Conservation (phyloP, 2,329 filamentous ascomycete species). For the Microdochium trichocladiopsis region DNA sequence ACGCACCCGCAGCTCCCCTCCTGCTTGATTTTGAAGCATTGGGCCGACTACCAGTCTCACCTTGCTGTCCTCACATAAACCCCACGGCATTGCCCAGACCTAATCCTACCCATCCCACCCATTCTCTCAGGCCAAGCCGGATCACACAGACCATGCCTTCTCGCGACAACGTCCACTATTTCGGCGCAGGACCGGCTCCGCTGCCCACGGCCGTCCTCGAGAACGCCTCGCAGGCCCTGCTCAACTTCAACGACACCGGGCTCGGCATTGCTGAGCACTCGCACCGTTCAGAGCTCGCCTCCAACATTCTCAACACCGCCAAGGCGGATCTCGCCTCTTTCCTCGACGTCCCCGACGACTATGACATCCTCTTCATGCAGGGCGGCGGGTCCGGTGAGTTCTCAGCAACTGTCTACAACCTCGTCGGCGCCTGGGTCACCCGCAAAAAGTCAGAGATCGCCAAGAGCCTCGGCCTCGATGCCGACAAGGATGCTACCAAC, state of each 20-base stretch:
- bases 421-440: constrained; percentile 77
- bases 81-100: too few species aligned
- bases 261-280: constrained; percentile 86
- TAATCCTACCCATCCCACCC: not conserved
- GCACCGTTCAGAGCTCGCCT: constrained; percentile 75
- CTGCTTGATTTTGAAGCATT: too few species aligned
- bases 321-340: constrained; percentile 67
- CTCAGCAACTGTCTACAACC: constrained; percentile 75
- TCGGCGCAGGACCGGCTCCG: constrained; percentile 83
- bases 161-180: constrained; percentile 73
- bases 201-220: constrained; percentile 78
- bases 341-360: constrained; percentile 77
- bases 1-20: too few species aligned
- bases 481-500: constrained; percentile 40
- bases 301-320: constrained; percentile 69
- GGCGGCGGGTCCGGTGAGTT: constrained; percentile 83
- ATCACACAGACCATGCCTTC: constrained; percentile 50
- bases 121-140: not conserved
- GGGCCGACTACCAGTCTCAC: too few species aligned
- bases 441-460: constrained; percentile 54
- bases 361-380: constrained; percentile 85
- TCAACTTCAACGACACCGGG: constrained; percentile 76
- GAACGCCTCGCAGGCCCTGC: constrained; percentile 65
- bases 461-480: constrained; percentile 39
- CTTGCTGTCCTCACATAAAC: too few species aligned